Evolutionary conservation across 169 alveolate species (phyloP), one percentile per base, ranked within the genome.

Genomic region (Cryptosporidium parvum): DNA sequence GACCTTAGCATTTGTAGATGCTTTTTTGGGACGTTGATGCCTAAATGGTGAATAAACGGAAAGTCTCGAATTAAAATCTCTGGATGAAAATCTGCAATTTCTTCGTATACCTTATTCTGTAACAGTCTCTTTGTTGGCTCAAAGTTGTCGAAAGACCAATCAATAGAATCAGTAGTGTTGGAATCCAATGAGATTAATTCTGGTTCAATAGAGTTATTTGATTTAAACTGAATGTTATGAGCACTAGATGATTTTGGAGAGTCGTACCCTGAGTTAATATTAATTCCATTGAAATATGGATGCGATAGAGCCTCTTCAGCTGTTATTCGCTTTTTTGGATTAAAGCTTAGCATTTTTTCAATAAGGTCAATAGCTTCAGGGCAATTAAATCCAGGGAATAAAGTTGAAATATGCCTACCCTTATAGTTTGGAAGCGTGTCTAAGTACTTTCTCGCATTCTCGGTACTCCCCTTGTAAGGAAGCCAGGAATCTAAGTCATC

Each of bases 271-370:
- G 59, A 62, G 23, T 42, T 65, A 26, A 39, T 56, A n/a, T 84
- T 44, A 2, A 85, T 75, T 2, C 87, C 94, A 45, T 91, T 85
- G 67, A 96, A 96, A 94, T 97, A 96, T 52, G 99, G 99, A 91
- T 98, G 99, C 31, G 97, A 92, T 12, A 98, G 92, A 5, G 99
- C 98, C 84, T 96, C 99, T 31, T 96, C 98, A n/a, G 98, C 97
- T 37, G 99, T 94, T 12, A 97, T 96, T 89, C 99, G 93, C 44
- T 94, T 94, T 75, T 95, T 96, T 12, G 99, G 99, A 85, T 97
- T 96, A 92, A 97, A 97, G 84, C 95, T 93, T 31, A 97, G 91
- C 96, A 97, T 93, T 84, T 94, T 94, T 10, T 97, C 95, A 58
- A 98, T 92, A 39, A 98, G 94, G 86, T 97, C 99, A 10, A 95